phyloP scores from a whole-genome alignment of 2,329 filamentous ascomycete species.

The Podosphaera xanthii region DNA sequence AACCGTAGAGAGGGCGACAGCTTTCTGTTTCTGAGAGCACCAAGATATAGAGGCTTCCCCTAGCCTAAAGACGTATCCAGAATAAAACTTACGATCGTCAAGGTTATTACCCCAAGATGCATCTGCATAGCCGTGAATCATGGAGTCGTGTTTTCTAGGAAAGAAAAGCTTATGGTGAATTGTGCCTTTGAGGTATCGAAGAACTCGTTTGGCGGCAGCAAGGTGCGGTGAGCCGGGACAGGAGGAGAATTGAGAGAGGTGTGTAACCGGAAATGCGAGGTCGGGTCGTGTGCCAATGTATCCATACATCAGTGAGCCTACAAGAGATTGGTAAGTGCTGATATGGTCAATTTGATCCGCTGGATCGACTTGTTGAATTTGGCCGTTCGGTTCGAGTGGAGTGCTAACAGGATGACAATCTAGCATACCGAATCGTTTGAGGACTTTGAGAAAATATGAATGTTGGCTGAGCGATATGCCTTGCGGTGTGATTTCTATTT shows the following conservation, averaged over 20 bases:
- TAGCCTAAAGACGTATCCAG: background rate
- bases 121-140: background rate
- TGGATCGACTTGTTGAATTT: background rate
- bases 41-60: background rate
- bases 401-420: background rate
- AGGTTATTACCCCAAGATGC: background rate
- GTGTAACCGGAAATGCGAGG: background rate
- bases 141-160: background rate
- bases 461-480: background rate
- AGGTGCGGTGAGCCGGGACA: background rate
- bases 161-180: background rate
- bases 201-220: background rate
- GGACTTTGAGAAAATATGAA: background rate
- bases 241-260: background rate
- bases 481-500: background rate
- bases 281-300: background rate
- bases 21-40: background rate
- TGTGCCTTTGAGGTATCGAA: background rate
- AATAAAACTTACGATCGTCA: slow-evolving; percentile 1
- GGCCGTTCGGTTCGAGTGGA: background rate
- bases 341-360: background rate
- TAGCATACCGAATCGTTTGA: background rate
- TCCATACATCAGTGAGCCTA: slow-evolving; percentile 1
- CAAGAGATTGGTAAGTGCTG: background rate
- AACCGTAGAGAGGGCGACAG: background rate